Conservation (phyloP, 331 rosid genomes). For the Arachis monticola region DNA sequence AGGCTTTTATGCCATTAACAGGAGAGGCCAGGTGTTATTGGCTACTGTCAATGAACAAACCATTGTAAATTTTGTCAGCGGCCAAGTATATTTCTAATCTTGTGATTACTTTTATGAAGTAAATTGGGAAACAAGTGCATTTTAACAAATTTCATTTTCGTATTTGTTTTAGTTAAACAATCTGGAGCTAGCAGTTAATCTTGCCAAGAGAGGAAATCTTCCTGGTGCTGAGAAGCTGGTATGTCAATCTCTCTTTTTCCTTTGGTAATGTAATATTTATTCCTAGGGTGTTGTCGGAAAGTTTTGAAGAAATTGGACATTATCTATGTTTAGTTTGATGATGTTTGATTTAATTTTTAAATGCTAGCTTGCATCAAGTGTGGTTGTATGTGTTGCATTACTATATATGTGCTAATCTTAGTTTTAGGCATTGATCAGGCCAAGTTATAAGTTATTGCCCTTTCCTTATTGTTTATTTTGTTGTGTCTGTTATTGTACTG, state of each 20-base stretch:
- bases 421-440: slow-evolving; percentile 26
- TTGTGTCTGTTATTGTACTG: background rate
- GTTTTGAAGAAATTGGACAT: slow-evolving; percentile 15
- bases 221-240: slow-evolving; percentile 99
- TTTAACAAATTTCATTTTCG: slow-evolving; percentile 28
- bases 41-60: slow-evolving; percentile 98
- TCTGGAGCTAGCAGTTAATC: slow-evolving; percentile 98
- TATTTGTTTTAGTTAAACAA: slow-evolving; percentile 73
- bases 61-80: slow-evolving; percentile 91
- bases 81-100: slow-evolving; percentile 66
- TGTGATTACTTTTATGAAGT: slow-evolving; percentile 33
- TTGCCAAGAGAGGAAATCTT: slow-evolving; percentile 98
- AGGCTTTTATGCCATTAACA: slow-evolving; percentile 92
- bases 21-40: slow-evolving; percentile 98
- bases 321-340: slow-evolving; percentile 20
- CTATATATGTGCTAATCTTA: slow-evolving; percentile 4
- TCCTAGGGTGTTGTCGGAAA: slow-evolving; percentile 29
- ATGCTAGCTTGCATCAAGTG: slow-evolving; percentile 24
- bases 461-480: slow-evolving; percentile 28
- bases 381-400: slow-evolving; percentile 26
- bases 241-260: slow-evolving; percentile 32
- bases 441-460: slow-evolving; percentile 13
- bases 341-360: slow-evolving; percentile 31
- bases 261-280: slow-evolving; percentile 5
- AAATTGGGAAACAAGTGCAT: background rate